A percentile compares a stretch with the other conserved stretches of the same genome.
phyloP scores from a whole-genome alignment of 1,284 basidiomycete species.

The Austroboletus novae-zelandiae region DNA sequence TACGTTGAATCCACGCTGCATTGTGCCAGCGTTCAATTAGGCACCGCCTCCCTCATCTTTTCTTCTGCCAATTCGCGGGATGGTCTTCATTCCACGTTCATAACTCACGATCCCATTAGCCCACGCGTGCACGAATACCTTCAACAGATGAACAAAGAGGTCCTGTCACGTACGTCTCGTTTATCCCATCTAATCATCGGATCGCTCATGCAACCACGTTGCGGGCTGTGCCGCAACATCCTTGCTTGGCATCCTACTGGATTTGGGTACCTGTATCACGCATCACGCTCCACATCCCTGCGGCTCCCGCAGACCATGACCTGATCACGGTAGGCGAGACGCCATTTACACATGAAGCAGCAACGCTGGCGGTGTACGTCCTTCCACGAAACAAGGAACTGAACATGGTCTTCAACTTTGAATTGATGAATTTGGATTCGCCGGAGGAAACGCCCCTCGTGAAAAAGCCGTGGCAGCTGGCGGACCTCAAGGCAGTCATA shows the following conservation, averaged over 20 bases:
- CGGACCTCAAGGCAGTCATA: constrained; percentile 56
- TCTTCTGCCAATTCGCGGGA: not conserved
- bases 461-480: constrained; percentile 49
- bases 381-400: constrained; percentile 62
- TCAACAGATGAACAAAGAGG: constrained; percentile 61
- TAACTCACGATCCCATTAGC: constrained; percentile 29
- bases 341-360: constrained; percentile 52
- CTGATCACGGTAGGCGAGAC: constrained; percentile 70
- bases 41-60: constrained; percentile 15
- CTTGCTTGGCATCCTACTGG: no score
- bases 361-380: constrained; percentile 55
- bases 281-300: not conserved
- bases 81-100: constrained; percentile 16
- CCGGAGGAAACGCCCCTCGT: constrained; percentile 38
- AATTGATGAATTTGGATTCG: constrained; percentile 56
- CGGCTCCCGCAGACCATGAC: constrained; percentile 41
- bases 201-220: constrained; percentile 7
- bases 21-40: not conserved
- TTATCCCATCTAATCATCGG: constrained; percentile 13
- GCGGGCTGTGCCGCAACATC: not conserved
- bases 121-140: constrained; percentile 68
- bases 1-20: constrained; percentile 1
- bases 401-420: constrained; percentile 68
- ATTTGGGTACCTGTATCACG: no score
- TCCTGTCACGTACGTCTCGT: constrained; percentile 44